phyloP scores from a whole-genome alignment of 2,329 filamentous ascomycete species.

The Calycina herbarum region DNA sequence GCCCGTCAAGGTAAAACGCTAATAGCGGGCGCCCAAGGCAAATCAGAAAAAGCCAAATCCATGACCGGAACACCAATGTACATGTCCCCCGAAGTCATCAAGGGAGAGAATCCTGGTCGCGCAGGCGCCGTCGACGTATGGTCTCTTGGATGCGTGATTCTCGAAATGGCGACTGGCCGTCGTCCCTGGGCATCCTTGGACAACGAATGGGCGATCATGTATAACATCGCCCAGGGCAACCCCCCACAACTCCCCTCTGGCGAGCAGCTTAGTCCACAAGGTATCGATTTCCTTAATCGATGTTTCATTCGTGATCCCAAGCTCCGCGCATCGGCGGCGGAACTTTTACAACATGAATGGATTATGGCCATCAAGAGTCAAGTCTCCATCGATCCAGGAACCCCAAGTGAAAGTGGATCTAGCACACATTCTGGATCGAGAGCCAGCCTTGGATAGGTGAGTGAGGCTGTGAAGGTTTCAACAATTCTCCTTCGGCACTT shows the following conservation, averaged over 20 bases:
- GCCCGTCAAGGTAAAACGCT: conserved; percentile 89
- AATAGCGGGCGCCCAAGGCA: conserved; percentile 56
- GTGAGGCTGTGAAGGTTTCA: background rate
- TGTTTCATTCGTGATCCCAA: conserved; percentile 86
- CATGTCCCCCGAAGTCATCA: conserved; percentile 99
- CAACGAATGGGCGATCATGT: conserved; percentile 99
- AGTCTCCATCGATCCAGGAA: conserved; percentile 60
- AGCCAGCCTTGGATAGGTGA: conserved; percentile 28
- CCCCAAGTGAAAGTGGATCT: conserved; percentile 54
- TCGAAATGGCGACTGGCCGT: conserved; percentile 95
- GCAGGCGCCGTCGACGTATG: conserved; percentile 91
- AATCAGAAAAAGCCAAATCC: conserved; percentile 65
- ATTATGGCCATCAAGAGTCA: conserved; percentile 65
- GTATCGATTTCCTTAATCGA: conserved; percentile 82
- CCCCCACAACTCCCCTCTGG: conserved; percentile 78
- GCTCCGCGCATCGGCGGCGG: conserved; percentile 77
- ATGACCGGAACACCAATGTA: conserved; percentile 99
- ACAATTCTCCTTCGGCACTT: background rate
- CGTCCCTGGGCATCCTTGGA: conserved; percentile 94
- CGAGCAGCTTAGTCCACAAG: conserved; percentile 81
- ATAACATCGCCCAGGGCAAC: conserved; percentile 97
- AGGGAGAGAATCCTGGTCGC: conserved; percentile 76
- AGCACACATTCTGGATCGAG: conserved; percentile 26
- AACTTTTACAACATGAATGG: conserved; percentile 94
- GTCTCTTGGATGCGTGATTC: conserved; percentile 93